Conservation (phyloP, 192 early-diverging fungal genomes). For the Rhizoclosmatium globosum region DNA sequence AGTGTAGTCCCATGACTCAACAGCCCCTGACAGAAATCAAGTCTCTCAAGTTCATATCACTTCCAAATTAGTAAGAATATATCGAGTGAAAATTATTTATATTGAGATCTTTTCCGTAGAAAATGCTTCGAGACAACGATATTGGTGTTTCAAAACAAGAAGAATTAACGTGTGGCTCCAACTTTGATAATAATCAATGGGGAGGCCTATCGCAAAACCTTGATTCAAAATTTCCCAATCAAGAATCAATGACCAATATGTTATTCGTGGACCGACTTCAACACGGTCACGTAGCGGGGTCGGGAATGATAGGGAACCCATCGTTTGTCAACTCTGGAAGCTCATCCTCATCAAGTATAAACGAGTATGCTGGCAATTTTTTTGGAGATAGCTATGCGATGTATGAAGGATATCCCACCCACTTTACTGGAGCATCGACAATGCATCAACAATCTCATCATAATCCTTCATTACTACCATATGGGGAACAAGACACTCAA, state of each 20-base stretch:
- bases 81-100: too few relatives aligned
- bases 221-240: slow-evolving; percentile 11
- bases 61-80: too few relatives aligned
- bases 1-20: too few relatives aligned
- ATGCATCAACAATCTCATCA: not conserved
- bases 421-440: not conserved
- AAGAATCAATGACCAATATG: slow-evolving; percentile 13
- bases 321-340: not conserved
- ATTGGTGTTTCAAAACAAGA: not conserved
- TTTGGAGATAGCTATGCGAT: slow-evolving; percentile 7
- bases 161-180: not conserved
- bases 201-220: not conserved
- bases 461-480: not conserved
- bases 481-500: not conserved
- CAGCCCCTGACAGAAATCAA: too few relatives aligned
- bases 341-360: slow-evolving; percentile 27
- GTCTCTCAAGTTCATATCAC: too few relatives aligned
- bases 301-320: slow-evolving; percentile 34
- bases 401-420: slow-evolving; percentile 16
- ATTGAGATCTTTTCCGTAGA: not conserved
- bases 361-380: slow-evolving; percentile 16
- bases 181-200: slow-evolving; percentile 12
- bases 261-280: not conserved
- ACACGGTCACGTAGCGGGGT: not conserved
- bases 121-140: slow-evolving; percentile 27